phyloP scores from a whole-genome alignment of 169 alveolate species.

The Eimeria necatrix region DNA sequence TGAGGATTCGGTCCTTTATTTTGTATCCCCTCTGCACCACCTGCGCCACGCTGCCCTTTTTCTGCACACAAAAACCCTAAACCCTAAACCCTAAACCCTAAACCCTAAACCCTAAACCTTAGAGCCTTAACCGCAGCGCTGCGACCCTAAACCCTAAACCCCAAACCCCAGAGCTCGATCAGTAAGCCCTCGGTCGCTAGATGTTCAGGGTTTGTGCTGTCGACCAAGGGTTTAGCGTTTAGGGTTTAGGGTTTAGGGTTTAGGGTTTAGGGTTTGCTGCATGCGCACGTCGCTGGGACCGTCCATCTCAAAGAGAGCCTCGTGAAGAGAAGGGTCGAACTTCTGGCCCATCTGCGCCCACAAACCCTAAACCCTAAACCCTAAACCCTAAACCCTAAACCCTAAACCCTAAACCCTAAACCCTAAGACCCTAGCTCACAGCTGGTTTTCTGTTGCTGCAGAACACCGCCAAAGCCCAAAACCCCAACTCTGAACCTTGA shows the following conservation, averaged over 20 bases:
- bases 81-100: conserved; percentile 39
- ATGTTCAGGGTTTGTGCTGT: conserved; percentile 17
- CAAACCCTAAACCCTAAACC: conserved; percentile 34
- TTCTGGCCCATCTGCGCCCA: conserved; percentile 90
- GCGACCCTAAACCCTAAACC: too few species aligned
- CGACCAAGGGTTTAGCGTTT: neutral
- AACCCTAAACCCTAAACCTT: neutral
- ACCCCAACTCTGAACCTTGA: too few species aligned
- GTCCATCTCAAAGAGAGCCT: conserved; percentile 94
- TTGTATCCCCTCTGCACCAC: conserved; percentile 94
- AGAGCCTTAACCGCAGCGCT: neutral
- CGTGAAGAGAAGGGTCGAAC: conserved; percentile 95
- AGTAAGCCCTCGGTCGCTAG: neutral
- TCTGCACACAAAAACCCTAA: conserved; percentile 56
- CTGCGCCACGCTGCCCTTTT: conserved; percentile 90
- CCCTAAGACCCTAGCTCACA: neutral
- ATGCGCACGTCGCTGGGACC: conserved; percentile 85
- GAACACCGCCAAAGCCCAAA: too few species aligned
- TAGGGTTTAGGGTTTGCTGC: conserved; percentile 23
- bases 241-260: conserved; percentile 59
- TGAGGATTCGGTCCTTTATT: conserved; percentile 92
- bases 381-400: conserved; percentile 48
- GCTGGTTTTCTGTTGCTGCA: too few species aligned
- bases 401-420: conserved; percentile 46
- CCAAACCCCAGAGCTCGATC: too few species aligned